Conservation (phyloP, 148 eudicot species). For the Vaccinium macrocarpon region DNA sequence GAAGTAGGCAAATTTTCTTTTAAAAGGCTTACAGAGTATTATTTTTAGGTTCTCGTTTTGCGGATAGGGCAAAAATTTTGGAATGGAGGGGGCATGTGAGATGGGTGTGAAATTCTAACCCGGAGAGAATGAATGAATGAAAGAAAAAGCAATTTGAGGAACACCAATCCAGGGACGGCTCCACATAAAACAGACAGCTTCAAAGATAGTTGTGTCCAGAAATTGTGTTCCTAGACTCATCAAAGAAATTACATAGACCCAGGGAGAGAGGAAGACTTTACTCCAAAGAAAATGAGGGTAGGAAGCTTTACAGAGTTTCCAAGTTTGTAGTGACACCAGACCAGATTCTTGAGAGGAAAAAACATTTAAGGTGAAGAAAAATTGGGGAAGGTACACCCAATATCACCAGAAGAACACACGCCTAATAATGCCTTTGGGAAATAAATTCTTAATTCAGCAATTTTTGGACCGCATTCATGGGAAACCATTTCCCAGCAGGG, state of each 20-base stretch:
- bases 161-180: too few species aligned
- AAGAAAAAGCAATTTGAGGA: too few species aligned
- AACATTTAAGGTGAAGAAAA: background rate
- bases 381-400: conserved; percentile 1
- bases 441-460: background rate
- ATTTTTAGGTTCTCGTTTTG: too few species aligned
- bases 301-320: background rate
- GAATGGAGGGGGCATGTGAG: too few species aligned
- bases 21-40: too few species aligned
- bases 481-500: background rate
- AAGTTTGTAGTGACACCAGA: background rate
- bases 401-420: background rate
- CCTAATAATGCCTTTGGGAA: background rate
- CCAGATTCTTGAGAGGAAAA: background rate
- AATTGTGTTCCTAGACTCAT: too few species aligned
- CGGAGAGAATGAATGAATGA: background rate
- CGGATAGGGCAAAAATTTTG: too few species aligned
- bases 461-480: background rate
- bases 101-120: background rate
- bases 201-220: too few species aligned
- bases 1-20: too few species aligned
- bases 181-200: too few species aligned
- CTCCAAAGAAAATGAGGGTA: background rate
- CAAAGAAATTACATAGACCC: background rate
- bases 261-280: background rate